A percentile compares a stretch with the other conserved stretches of the same genome.
These are phyloP conservation scores for Clohesyomyces aquaticus DNA, from an alignment of 495 filamentous ascomycete species.

Conservation along the genomic window DNA sequence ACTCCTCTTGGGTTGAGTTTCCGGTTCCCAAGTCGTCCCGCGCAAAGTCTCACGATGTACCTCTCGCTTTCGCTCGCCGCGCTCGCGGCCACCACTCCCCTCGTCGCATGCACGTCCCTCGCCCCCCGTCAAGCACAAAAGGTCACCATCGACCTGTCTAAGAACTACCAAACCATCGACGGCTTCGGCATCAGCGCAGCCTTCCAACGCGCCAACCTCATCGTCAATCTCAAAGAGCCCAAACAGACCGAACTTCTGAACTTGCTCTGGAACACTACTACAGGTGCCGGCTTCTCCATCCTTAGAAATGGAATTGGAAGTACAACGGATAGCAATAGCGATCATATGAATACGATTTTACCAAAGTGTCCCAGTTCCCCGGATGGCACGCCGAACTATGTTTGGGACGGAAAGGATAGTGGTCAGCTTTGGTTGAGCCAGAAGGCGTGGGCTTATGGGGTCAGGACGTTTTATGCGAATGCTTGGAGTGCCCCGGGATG, in stretches of 20 bases:
- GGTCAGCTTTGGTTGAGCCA: slow-evolving; percentile 36
- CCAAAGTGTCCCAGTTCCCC: slow-evolving; percentile 28
- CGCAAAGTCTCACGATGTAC: slow-evolving; percentile 14
- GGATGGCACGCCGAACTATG: slow-evolving; percentile 27
- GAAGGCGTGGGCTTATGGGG: slow-evolving; percentile 32
- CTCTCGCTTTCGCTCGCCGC: slow-evolving; percentile 19
- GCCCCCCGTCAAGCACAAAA: slow-evolving; percentile 19
- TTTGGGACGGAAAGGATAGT: slow-evolving; percentile 37
- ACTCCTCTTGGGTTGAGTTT: too few relatives aligned
- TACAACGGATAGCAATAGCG: slow-evolving; percentile 33
- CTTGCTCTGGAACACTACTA: slow-evolving; percentile 37
- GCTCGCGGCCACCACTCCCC: slow-evolving; percentile 15
- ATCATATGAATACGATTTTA: slow-evolving; percentile 53
- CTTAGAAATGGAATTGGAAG: slow-evolving; percentile 37
- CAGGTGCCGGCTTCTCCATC: slow-evolving; percentile 37
- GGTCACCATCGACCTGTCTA: slow-evolving; percentile 29
- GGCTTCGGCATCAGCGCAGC: slow-evolving; percentile 38
- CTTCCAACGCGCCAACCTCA: slow-evolving; percentile 40
- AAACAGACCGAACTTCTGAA: slow-evolving; percentile 42
- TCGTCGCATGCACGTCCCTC: slow-evolving; percentile 16
- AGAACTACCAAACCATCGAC: slow-evolving; percentile 37
- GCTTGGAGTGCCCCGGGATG: slow-evolving; percentile 37
- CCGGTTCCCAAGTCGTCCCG: too few relatives aligned
- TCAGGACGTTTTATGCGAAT: slow-evolving; percentile 37
- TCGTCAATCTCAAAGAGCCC: slow-evolving; percentile 53